Evolutionary conservation across 352 stramenopile genomes (phyloP), one percentile per base, ranked within the genome.

Genomic region (Phytopythium litorale): DNA sequence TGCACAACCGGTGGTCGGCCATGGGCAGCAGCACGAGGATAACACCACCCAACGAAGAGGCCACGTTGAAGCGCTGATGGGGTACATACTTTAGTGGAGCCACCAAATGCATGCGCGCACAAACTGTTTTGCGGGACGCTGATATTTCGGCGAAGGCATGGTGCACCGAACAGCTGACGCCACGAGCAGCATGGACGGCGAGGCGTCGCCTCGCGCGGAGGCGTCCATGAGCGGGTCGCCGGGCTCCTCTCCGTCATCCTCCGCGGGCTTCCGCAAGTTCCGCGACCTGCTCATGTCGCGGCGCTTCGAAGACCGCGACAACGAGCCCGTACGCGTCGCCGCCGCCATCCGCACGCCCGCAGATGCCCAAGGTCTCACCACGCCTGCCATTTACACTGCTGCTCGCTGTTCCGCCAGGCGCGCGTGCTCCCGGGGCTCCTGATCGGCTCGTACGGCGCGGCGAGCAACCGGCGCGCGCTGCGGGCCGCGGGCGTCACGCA

Each of bases 391-490:
- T 5, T 3, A 23, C 9, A 13, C 0, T 33, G 45, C 23, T 28
- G 13, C 12, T 11, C 18, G 9, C 40, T 30, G 4, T 7, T 32
- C 38, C 30, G 7, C 18, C 62, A 77, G 70, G 61, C 55, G 3
- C 54, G 69, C 15, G 70, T 87, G n/a, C 40, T 75, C 0, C 60
- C 79, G 35, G 69, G 69, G 7, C 61, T 94, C 9, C 92, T 79
- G 64, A 80, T 94, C 49, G 84, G 86, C 7, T 88, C 81, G 2
- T 88, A 87, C 33, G 84, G 81, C 30, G 73, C 80, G 7, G 83
- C 81, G 0, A 73, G 63, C 52, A 90, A 92, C 67, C 70, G 67
- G 2, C 33, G 67, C 38, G 75, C 63, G 12, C 67, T 94, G 8
- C 48, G 73, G 25, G 45, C 46, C 32, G 51, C 66, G 3, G 65